Base-by-base conservation (phyloP, 1,284 basidiomycete genomes). In the Ustilago crameri region DNA sequence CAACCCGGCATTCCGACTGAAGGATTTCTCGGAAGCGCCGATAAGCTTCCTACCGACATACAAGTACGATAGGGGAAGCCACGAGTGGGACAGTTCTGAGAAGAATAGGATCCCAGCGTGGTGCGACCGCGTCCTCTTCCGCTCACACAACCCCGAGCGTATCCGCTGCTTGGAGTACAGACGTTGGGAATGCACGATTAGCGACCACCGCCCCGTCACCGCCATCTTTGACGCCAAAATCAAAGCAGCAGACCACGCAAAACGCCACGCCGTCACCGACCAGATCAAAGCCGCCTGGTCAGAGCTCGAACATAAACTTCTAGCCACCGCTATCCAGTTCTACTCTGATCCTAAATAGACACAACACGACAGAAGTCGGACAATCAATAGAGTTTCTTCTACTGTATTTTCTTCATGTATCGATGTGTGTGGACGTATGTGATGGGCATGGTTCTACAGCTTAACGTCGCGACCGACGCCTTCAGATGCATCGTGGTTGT, bases 51-150 rank as follows among this genome's bases (percentile, higher is more conserved):
- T 79, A 81, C 88, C 18, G 15, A 98, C 95, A 18, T 98, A 98
- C 89, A 98, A 98, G 85, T 98, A 96, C 84, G 92, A 97, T 82
- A 88, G 75, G 15, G 64, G 67, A 4, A 90, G 91, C 7, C 83
- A 88, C 79, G 88, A 89, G 63, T 98, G 92, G 80, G 95, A 98
- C 82, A 86, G 90, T 2, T 92, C 91, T 2, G 92, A 93, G 80
- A 98, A 98, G 84, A 87, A 88, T 22, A 89, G 95, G 0, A 87
- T 90, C 9, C 95, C 95, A 0, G 93, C 95, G 0, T 98, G 95
- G 93, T 98, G 95, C 84, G 95, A 98, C 83, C 89, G 95, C 8
- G 88, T 98, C 22, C 85, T 98, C 38, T 96, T 91, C 85, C 83
- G 26, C 86, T 90, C 9, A 88, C 93, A 54, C 76, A 85, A 64